phyloP scores from a whole-genome alignment of 305 asterid genomes.

The Fraxinus ornus region DNA sequence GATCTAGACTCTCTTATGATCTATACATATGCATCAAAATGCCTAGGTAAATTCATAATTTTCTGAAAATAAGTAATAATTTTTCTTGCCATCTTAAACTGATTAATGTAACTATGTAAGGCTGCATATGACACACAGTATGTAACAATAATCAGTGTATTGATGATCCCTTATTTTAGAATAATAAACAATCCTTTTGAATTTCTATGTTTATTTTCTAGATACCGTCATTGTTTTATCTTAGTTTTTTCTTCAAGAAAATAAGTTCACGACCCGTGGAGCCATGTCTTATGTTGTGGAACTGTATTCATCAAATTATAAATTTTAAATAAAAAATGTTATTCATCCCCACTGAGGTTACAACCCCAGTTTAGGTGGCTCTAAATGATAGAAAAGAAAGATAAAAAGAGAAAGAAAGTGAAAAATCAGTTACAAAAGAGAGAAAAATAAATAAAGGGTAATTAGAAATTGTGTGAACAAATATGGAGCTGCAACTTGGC shows the following conservation, averaged over 20 bases:
- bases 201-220: background rate
- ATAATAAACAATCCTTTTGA: background rate
- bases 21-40: background rate
- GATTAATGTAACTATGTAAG: background rate
- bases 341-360: too few species aligned
- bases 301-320: background rate
- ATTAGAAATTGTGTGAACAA: background rate
- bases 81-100: background rate
- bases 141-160: background rate
- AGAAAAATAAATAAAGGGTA: background rate
- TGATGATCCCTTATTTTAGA: background rate
- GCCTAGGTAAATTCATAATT: background rate
- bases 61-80: background rate
- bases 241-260: background rate
- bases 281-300: background rate
- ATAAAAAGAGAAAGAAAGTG: background rate
- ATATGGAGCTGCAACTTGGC: background rate
- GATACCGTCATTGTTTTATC: background rate
- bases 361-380: too few species aligned
- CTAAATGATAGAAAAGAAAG: background rate
- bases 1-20: conserved; percentile 30
- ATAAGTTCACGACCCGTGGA: background rate
- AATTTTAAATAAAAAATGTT: background rate
- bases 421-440: background rate
- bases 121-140: background rate